A percentile compares a stretch with the other conserved stretches of the same genome.
Evolutionary conservation across 179 eudicot species (phyloP).

Genomic region (Corrigiola litoralis): DNA sequence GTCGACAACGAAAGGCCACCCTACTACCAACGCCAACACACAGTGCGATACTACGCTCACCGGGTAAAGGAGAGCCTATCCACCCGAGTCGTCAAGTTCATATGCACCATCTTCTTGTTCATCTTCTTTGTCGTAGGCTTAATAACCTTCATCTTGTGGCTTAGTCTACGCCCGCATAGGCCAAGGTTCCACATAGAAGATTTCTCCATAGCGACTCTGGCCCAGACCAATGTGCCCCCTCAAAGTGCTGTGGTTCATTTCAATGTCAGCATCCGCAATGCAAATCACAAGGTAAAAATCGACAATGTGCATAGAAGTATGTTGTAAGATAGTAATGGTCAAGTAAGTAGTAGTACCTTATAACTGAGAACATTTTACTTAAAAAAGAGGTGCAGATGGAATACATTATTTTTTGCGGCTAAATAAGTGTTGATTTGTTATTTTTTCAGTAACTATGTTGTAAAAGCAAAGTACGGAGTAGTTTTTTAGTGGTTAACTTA

Average conservation of each 20-base stretch:
- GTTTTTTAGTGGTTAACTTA: no score
- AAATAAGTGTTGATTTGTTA: no score
- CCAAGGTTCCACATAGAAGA: slow-evolving; percentile 61
- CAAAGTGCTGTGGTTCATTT: slow-evolving; percentile 37
- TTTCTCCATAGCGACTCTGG: slow-evolving; percentile 55
- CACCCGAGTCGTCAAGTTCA: slow-evolving; percentile 60
- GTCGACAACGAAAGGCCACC: slow-evolving; percentile 3
- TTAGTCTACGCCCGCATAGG: slow-evolving; percentile 80
- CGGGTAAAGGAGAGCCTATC: slow-evolving; percentile 73
- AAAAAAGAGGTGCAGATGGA: no score
- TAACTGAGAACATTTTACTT: no score
- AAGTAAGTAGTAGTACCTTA: no score
- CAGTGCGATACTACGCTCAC: slow-evolving; percentile 61
- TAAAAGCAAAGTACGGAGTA: no score
- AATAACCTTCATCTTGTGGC: slow-evolving; percentile 63
- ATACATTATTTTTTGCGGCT: no score
- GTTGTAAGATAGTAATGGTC: no score
- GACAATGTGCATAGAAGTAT: no score
- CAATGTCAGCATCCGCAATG: slow-evolving; percentile 61
- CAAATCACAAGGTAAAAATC: slow-evolving; percentile 43
- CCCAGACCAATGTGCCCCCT: slow-evolving; percentile 44
- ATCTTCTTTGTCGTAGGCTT: slow-evolving; percentile 52
- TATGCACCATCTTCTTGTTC: slow-evolving; percentile 59
- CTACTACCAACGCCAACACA: slow-evolving; percentile 37
- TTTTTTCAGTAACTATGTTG: no score